Evolutionary conservation across 2,329 filamentous ascomycete genomes (phyloP).

Genomic region (Periconia sp.): DNA sequence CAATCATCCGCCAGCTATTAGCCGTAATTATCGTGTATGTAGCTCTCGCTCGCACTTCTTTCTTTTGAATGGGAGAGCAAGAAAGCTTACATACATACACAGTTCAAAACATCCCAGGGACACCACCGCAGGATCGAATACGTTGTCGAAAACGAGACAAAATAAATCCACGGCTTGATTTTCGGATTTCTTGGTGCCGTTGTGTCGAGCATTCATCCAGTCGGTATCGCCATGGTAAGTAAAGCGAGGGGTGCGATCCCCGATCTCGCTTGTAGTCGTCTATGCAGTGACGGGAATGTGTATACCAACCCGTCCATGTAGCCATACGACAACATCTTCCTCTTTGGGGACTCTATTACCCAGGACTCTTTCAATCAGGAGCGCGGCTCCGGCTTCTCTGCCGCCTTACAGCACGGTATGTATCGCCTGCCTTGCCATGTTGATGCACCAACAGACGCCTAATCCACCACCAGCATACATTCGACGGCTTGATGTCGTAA

Average conservation of each 20-base stretch:
- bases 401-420: constrained; percentile 69
- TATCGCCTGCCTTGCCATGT: constrained; percentile 14
- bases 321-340: constrained; percentile 56
- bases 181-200: too few relatives aligned
- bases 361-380: constrained; percentile 65
- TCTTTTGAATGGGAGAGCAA: too few relatives aligned
- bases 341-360: constrained; percentile 90
- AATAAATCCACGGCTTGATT: too few relatives aligned
- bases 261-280: not conserved
- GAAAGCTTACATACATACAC: too few relatives aligned
- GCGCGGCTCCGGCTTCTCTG: constrained; percentile 73
- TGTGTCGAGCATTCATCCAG: too few relatives aligned
- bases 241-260: not conserved
- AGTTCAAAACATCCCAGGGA: too few relatives aligned
- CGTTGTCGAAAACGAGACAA: too few relatives aligned
- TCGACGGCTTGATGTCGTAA: constrained; percentile 81
- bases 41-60: too few relatives aligned
- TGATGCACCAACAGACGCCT: constrained; percentile 7
- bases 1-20: too few relatives aligned
- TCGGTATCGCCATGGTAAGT: constrained; percentile 4
- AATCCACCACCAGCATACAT: constrained; percentile 63
- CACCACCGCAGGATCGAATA: too few relatives aligned
- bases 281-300: not conserved
- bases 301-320: not conserved
- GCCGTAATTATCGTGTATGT: too few relatives aligned